phyloP scores from a whole-genome alignment of 2,329 filamentous ascomycete genomes.

The Diaporthe aspalathi region DNA sequence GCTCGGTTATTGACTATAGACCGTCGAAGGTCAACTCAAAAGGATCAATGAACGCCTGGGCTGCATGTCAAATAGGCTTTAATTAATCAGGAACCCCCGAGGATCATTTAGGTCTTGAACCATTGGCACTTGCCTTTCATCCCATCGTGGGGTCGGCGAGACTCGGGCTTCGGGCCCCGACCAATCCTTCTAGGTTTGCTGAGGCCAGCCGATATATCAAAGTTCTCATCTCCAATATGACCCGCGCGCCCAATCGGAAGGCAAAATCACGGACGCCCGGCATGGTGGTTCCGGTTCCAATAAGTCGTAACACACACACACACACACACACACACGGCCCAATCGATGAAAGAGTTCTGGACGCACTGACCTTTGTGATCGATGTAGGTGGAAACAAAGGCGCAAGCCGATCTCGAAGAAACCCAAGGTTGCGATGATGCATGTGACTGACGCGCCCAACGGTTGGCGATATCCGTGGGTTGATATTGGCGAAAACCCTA shows the following conservation, averaged over 20 bases:
- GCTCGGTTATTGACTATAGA: neutral
- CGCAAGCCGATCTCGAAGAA: constrained; percentile 23
- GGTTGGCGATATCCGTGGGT: constrained; percentile 1
- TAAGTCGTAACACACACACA: neutral
- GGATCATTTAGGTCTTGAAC: constrained; percentile 8
- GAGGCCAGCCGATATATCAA: neutral
- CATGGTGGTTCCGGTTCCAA: constrained; percentile 7
- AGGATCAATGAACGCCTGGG: neutral
- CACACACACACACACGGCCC: too few relatives aligned
- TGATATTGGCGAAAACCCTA: neutral
- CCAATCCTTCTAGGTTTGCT: neutral
- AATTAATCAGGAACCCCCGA: constrained; percentile 3
- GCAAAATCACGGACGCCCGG: constrained; percentile 2
- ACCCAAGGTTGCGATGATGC: constrained; percentile 25
- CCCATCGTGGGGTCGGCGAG: constrained; percentile 7
- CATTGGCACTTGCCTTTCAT: constrained; percentile 6
- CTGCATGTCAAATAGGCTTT: neutral
- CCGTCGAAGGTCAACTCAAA: neutral
- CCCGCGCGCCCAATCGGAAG: constrained; percentile 17
- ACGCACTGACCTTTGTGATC: constrained; percentile 18
- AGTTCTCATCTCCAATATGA: neutral
- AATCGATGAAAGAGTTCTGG: neutral
- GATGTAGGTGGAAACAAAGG: neutral
- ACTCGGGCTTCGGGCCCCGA: constrained; percentile 7
- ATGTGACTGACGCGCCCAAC: constrained; percentile 18